Evolutionary conservation across 1,284 basidiomycete species (phyloP), one percentile per base, ranked within the genome.

Genomic region (Phellopilus nigrolimitatus): DNA sequence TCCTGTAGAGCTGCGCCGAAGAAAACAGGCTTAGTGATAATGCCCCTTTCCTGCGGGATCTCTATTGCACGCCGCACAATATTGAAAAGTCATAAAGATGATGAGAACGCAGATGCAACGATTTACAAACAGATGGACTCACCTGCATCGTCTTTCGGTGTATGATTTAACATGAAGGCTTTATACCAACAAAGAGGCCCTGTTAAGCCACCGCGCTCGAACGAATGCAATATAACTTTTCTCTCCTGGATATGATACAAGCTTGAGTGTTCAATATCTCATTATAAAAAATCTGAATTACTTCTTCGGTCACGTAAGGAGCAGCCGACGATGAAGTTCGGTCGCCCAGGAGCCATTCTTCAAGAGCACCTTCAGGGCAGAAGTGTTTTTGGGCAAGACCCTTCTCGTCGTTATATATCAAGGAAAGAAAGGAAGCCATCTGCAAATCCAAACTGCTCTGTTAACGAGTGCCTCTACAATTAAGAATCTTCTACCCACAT

Each of bases 361-460:
- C 61, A 38, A 60, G 51, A 12, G 52, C 51, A 7, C 65, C 66
- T 1, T 44, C 25, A 0, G 64, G 63, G 4, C 59, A 57, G 37
- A 68, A 49, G 39, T 66, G 51, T 10, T 60, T 61, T 42, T 50
- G 51, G 61, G 62, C 68, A 7, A 63, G 17, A 8, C 44, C 42
- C 2, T 63, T 52, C 37, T 65, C 62, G 21, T 59, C 42, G 0
- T 65, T 59, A 48, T 63, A 69, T 38, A 65, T 19, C n/a, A 70
- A 46, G 19, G 55, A 60, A 36, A 62, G 58, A 55, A 68, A 62
- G 0, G 64, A 65, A 17, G 67, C 67, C 17, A 62, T 48, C 66
- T 67, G 34, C 7, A 53, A 40, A 34, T n/a, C 9, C 27, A 36
- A 3, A 15, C 7, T 10, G 36, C 31, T 12, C 2, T 31, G 13